A percentile compares a stretch with the other conserved stretches of the same genome.
These are phyloP conservation scores for Claviceps pusilla DNA, from an alignment of 2,329 filamentous ascomycete genomes.

Conservation along the genomic window DNA sequence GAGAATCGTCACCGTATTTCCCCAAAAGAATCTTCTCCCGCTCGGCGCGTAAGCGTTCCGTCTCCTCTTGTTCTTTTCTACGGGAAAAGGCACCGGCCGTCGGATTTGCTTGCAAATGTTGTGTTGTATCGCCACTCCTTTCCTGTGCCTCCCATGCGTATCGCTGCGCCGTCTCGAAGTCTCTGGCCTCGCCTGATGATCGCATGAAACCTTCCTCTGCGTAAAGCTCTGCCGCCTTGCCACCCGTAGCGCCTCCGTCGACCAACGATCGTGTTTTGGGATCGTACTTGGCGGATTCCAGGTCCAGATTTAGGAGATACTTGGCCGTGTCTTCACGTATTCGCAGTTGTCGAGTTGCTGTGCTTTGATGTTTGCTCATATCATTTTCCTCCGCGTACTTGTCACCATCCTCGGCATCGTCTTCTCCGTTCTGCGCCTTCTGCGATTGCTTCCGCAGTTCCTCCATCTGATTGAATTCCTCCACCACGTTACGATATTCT, in stretches of 20 bases:
- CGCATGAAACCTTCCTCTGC: constrained; percentile 88
- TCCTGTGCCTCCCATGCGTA: constrained; percentile 97
- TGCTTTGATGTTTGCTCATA: constrained; percentile 87
- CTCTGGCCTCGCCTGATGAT: constrained; percentile 76
- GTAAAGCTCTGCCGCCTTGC: constrained; percentile 67
- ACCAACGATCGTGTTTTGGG: constrained; percentile 90
- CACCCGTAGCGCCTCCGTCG: constrained; percentile 64
- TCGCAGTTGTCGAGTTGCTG: constrained; percentile 76
- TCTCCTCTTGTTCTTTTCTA: constrained; percentile 64
- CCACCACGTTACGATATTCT: constrained; percentile 74
- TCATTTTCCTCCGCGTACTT: constrained; percentile 91
- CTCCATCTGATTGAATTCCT: constrained; percentile 79
- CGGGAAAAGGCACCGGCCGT: constrained; percentile 77
- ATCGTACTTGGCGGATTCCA: constrained; percentile 95
- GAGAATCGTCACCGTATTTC: constrained; percentile 63
- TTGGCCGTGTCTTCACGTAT: constrained; percentile 95
- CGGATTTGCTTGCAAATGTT: constrained; percentile 91
- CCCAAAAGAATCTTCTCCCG: constrained; percentile 57
- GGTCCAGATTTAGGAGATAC: constrained; percentile 84
- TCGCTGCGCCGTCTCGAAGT: constrained; percentile 76
- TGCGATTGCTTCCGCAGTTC: constrained; percentile 47
- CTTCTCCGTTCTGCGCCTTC: constrained; percentile 25
- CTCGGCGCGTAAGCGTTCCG: constrained; percentile 51
- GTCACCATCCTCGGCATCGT: constrained; percentile 43
- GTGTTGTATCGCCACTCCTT: constrained; percentile 56